Evolutionary conservation across 2,329 filamentous ascomycete species (phyloP), one percentile per base, ranked within the genome.

Genomic region (Metarhizium humberi): DNA sequence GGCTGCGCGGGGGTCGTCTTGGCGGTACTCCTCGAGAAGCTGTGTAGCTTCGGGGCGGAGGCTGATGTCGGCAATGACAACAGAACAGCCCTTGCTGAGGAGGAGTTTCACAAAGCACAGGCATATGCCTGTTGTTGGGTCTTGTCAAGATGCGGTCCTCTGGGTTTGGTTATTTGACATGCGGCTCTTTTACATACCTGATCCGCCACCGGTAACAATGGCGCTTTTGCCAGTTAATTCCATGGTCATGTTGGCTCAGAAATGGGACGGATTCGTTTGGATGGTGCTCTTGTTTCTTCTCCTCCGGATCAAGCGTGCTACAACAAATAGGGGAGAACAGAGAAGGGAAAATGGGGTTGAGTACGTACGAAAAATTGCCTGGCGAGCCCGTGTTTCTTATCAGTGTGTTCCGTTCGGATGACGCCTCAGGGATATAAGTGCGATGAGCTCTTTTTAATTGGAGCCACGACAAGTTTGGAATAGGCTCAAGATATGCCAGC

Each of bases 101-200:
- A 79, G 68, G 0, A 77, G 66, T 20, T 69, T 60, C 4, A 74
- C 73, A 47, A 78, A 78, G 3, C 64, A 65, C 10, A 78, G 63
- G 55, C 74, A 75, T 56, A 77, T 77, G 6, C 72, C 71, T 73
- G 4, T 11, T 66, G 63, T 11, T 66, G 63, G 56, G 73, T 40
- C 14, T 8, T 40, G 38, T 40, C 13, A 5, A 40, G 32, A 34
- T 11, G 32, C 38, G 10, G 38, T 6, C 38, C 13, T 40, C 11
- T 10, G 4, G 11, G 13, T 13, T 40, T 13, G 3, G 13, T 5
- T 16, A 40, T 40, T 16, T 40, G 10, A 34, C 32, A 18, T 7
- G 8, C 16, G 20, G 30, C 36, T 20, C 34, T 51, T 20, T 34
- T 40, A 16, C 4, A 51, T 57, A 53, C 61, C 64, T 38, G 63